A percentile compares a stretch with the other conserved stretches of the same genome.
Conservation (phyloP, 306 rosid species). For the Prunus padus region DNA sequence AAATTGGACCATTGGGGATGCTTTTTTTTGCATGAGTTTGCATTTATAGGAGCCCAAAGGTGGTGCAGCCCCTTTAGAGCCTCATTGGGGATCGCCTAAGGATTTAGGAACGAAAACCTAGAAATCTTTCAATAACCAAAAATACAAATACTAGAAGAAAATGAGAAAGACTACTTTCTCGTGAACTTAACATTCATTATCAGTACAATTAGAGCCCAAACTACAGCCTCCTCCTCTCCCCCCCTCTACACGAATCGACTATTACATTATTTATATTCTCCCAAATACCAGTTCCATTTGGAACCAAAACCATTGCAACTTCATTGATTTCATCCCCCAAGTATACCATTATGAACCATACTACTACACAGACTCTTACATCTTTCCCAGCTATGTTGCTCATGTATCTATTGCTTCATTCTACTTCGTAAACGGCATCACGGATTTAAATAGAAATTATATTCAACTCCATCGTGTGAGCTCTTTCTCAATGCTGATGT, state of each 20-base stretch:
- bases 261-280: not conserved
- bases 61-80: too few species aligned
- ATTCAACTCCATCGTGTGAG: slow-evolving; percentile 26
- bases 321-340: not conserved
- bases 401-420: slow-evolving; percentile 12
- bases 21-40: too few species aligned
- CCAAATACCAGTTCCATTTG: not conserved
- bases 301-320: not conserved
- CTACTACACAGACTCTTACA: not conserved
- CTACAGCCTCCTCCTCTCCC: not conserved
- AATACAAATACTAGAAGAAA: not conserved
- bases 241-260: not conserved
- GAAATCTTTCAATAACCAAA: not conserved
- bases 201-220: not conserved
- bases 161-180: not conserved
- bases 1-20: too few species aligned
- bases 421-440: slow-evolving; percentile 24
- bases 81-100: too few species aligned
- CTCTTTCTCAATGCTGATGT: slow-evolving; percentile 15
- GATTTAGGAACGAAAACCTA: not conserved
- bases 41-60: too few species aligned
- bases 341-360: not conserved
- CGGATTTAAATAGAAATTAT: slow-evolving; percentile 22
- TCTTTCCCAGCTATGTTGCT: not conserved
- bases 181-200: not conserved